Base-by-base conservation (phyloP, 345 rosid species). In the Leavenworthia alabamica region DNA sequence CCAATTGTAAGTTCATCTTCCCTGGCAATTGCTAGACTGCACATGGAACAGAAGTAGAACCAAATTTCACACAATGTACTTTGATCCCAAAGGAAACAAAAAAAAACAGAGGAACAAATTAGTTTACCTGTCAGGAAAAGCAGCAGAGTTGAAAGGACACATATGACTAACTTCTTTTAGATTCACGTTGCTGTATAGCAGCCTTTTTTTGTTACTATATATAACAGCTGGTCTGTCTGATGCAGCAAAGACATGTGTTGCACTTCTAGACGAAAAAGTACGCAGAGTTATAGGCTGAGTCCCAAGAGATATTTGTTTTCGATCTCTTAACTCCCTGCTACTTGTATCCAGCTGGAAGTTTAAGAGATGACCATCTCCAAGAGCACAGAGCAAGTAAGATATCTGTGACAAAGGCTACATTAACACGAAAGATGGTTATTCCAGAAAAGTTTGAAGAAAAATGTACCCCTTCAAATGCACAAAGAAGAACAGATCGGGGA, bases 141-240 rank as follows among this genome's bases (percentile, higher is more conserved):
- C 95, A 76, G 96, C 90, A 76, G 93, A 81, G 78, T 86, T 92
- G 73, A 89, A 89, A 44, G 94, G 96, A 70, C 96, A 86, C 88
- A 92, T 89, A 64, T 92, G 90, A 73, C 89, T 83, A 71, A 92
- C 98, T 89, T 89, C 97, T 79, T 86, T 92, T 44, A 86, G 77
- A 79, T 89, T 92, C 49, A 92, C 96, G 72, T 92, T 92, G 82
- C 95, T 89, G 75, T 89, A 92, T n/a, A 92, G 73, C 31, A 92
- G 82, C 58, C 89, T 92, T 78, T 86, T 92, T 81, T 89, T 89
- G 64, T 94, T 86, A 71, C 96, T 92, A 67, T 92, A 92, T 58
- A 86, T 85, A 43, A 86, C 95, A 12, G 96, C 78, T 66, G 98
- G 96, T 78, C 96, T 79, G 75, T 92, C 95, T 47, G 95, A 92